phyloP scores from a whole-genome alignment of 371 early-diverging fungal species.

The Syncephalastrum sp. region DNA sequence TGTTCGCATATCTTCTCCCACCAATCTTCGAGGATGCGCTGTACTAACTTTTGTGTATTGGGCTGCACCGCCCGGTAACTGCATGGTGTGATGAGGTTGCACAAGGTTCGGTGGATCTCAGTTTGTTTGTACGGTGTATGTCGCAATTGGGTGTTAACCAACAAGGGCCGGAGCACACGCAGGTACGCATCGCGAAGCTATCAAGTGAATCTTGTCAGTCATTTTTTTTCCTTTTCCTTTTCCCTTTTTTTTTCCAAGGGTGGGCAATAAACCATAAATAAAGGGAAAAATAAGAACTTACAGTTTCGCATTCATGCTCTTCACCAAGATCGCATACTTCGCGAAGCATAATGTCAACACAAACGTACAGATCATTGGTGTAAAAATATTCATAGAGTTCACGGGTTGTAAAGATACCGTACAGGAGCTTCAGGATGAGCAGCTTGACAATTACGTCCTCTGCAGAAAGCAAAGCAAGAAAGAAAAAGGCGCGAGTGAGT shows the following conservation, averaged over 20 bases:
- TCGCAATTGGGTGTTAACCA: constrained; percentile 65
- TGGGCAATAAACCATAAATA: constrained; percentile 1
- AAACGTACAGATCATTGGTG: constrained; percentile 84
- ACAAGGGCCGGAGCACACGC: constrained; percentile 67
- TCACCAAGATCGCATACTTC: constrained; percentile 75
- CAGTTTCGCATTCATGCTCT: constrained; percentile 56
- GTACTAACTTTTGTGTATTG: constrained; percentile 35
- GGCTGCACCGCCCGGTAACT: constrained; percentile 34
- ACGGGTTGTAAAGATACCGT: constrained; percentile 61
- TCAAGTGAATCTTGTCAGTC: background rate
- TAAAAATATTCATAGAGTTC: constrained; percentile 72
- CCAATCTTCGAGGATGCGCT: constrained; percentile 57
- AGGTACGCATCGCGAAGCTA: constrained; percentile 77
- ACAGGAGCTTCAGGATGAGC: constrained; percentile 70
- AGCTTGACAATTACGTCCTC: constrained; percentile 70
- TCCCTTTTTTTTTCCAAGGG: no score
- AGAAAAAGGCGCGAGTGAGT: background rate
- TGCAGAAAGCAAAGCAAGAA: constrained; percentile 19
- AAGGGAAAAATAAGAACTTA: constrained; percentile 18
- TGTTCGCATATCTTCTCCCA: constrained; percentile 32
- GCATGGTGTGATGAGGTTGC: constrained; percentile 35
- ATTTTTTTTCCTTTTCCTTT: background rate
- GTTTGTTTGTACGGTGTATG: constrained; percentile 50
- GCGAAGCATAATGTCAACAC: constrained; percentile 80
- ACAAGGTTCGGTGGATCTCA: constrained; percentile 46